Percentiles rank a stretch among this genome's conserved stretches.
Conservation (phyloP, 257 asterid species). For the Misopates orontium region DNA sequence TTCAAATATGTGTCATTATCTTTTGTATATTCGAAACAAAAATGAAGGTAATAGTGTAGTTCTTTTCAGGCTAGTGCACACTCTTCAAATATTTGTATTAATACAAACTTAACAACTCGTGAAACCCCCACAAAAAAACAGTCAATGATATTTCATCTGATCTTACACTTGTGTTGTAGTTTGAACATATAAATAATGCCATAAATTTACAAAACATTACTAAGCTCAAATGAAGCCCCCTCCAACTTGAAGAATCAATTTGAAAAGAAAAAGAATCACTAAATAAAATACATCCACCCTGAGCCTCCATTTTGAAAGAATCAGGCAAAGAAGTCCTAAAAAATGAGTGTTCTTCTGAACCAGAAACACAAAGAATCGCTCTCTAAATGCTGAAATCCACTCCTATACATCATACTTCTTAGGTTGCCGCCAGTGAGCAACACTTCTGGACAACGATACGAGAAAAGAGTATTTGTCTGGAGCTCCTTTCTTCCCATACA, state of each 20-base stretch:
- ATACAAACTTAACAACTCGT: neutral
- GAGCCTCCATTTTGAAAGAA: constrained; percentile 25
- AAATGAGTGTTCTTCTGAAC: constrained; percentile 20
- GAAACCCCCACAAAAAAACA: no score
- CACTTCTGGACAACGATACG: constrained; percentile 58
- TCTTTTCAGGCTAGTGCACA: neutral
- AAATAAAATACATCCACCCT: constrained; percentile 24
- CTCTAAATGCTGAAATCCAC: constrained; percentile 16
- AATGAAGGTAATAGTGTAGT: no score
- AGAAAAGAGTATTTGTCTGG: constrained; percentile 58
- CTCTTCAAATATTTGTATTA: constrained; percentile 7
- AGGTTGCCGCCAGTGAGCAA: constrained; percentile 71
- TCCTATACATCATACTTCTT: constrained; percentile 70
- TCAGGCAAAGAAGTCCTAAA: constrained; percentile 22
- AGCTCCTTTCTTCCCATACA: constrained; percentile 75
- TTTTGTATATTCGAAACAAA: no score
- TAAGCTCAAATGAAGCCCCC: constrained; percentile 2
- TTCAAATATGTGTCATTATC: no score
- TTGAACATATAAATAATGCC: constrained; percentile 7
- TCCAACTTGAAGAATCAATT: constrained; percentile 31
- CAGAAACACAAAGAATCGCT: constrained; percentile 43
- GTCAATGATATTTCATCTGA: no score
- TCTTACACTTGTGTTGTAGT: neutral
- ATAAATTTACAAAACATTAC: constrained; percentile 27
- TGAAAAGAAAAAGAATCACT: neutral